Evolutionary conservation across 306 rosid species (phyloP).

Genomic region (Cucurbita argyrosperma): DNA sequence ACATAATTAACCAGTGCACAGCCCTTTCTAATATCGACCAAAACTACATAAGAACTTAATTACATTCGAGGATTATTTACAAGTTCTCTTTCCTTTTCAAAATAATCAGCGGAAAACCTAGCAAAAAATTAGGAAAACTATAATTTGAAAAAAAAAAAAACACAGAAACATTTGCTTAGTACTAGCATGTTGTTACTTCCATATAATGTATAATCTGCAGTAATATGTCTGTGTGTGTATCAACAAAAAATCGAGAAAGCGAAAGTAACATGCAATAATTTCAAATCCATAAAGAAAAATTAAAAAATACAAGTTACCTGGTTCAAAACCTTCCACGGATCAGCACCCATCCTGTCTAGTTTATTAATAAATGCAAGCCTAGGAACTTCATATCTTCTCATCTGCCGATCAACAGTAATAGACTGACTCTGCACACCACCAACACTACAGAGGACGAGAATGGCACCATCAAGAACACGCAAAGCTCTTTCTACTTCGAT

Average conservation of each 20-base stretch:
- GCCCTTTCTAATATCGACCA: neutral
- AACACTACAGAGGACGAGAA: conserved; percentile 96
- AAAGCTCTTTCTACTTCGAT: conserved; percentile 97
- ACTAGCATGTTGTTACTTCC: neutral
- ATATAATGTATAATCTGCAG: neutral
- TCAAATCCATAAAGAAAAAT: neutral
- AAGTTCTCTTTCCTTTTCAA: neutral
- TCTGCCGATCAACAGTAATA: conserved; percentile 92
- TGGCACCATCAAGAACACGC: conserved; percentile 98
- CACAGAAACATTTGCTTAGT: neutral
- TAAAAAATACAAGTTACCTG: conserved; percentile 40
- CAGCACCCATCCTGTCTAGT: conserved; percentile 99
- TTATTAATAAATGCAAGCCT: conserved; percentile 90
- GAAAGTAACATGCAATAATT: neutral
- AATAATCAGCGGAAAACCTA: neutral
- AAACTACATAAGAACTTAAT: neutral
- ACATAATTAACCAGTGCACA: neutral
- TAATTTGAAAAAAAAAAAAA: neutral
- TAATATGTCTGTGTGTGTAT: neutral
- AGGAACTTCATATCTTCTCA: conserved; percentile 95
- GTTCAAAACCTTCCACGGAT: conserved; percentile 93
- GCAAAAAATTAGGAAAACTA: neutral
- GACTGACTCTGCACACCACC: conserved; percentile 99
- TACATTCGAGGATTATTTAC: neutral
- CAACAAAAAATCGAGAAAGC: neutral